phyloP scores from a whole-genome alignment of 352 stramenopile genomes.

The Phytophthora idaei region DNA sequence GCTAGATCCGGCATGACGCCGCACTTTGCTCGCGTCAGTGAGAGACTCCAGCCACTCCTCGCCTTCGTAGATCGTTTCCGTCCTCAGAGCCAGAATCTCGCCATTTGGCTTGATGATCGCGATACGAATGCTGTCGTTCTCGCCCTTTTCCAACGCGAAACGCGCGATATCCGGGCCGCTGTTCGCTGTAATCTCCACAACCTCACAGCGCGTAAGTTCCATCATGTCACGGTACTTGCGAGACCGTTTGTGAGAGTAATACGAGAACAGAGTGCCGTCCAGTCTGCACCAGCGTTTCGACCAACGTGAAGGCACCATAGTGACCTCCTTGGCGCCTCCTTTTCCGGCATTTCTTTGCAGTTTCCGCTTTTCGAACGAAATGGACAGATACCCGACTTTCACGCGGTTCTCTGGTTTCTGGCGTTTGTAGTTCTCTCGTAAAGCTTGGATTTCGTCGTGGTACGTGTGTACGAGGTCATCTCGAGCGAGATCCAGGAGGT shows the following conservation, averaged over 20 bases:
- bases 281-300: constrained; percentile 87
- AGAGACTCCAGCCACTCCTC: constrained; percentile 84
- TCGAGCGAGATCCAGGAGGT: constrained; percentile 70
- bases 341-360: constrained; percentile 46
- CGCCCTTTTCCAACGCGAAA: constrained; percentile 60
- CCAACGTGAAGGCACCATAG: constrained; percentile 69
- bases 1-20: constrained; percentile 20
- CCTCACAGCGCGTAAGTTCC: constrained; percentile 70
- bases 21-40: constrained; percentile 69
- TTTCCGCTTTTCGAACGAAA: constrained; percentile 81
- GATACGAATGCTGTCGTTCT: constrained; percentile 67
- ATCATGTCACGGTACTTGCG: constrained; percentile 75
- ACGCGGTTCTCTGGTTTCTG: constrained; percentile 79
- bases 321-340: constrained; percentile 61
- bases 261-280: constrained; percentile 77
- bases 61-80: constrained; percentile 83
- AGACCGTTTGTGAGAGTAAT: constrained; percentile 83
- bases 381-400: constrained; percentile 78
- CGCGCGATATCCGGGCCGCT: constrained; percentile 51
- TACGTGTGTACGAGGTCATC: constrained; percentile 86
- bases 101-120: constrained; percentile 73
- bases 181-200: constrained; percentile 69
- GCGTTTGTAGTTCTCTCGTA: constrained; percentile 87
- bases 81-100: constrained; percentile 70
- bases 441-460: constrained; percentile 80